Evolutionary conservation across 176 grass and related monocot species (phyloP).

Genomic region (Cymbopogon citratus): DNA sequence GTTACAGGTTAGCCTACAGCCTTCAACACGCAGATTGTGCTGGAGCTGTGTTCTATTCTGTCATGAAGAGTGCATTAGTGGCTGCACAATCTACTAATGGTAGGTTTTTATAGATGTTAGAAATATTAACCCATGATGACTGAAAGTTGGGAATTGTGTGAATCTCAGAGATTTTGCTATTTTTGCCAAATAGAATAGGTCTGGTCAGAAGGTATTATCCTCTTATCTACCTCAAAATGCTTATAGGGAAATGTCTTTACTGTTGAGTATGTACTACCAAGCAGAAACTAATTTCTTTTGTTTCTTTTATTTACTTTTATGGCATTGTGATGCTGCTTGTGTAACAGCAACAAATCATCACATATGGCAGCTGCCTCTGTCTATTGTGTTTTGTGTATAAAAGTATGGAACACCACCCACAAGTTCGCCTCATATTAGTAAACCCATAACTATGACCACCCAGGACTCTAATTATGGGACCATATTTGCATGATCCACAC

Average conservation of each 20-base stretch:
- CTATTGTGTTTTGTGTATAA: background rate
- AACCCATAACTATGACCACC: background rate
- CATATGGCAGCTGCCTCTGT: background rate
- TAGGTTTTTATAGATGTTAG: conserved; percentile 18
- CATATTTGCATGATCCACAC: background rate
- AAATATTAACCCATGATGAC: background rate
- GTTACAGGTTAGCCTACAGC: conserved; percentile 76
- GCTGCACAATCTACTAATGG: conserved; percentile 53
- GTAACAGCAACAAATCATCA: background rate
- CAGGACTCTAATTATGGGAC: background rate
- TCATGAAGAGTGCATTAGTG: conserved; percentile 64
- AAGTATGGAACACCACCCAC: background rate
- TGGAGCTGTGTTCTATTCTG: conserved; percentile 70
- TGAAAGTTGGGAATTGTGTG: too few relatives aligned
- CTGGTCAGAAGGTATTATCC: too few relatives aligned
- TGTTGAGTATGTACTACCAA: background rate
- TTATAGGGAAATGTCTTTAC: too few relatives aligned
- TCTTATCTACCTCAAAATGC: too few relatives aligned
- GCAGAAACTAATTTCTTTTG: background rate
- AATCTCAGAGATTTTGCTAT: too few relatives aligned
- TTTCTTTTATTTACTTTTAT: background rate
- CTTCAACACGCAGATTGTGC: conserved; percentile 80
- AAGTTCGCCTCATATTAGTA: background rate
- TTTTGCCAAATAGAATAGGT: too few relatives aligned
- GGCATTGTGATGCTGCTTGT: background rate